Conservation (phyloP, 257 asterid species). For the Ilex asprella region DNA sequence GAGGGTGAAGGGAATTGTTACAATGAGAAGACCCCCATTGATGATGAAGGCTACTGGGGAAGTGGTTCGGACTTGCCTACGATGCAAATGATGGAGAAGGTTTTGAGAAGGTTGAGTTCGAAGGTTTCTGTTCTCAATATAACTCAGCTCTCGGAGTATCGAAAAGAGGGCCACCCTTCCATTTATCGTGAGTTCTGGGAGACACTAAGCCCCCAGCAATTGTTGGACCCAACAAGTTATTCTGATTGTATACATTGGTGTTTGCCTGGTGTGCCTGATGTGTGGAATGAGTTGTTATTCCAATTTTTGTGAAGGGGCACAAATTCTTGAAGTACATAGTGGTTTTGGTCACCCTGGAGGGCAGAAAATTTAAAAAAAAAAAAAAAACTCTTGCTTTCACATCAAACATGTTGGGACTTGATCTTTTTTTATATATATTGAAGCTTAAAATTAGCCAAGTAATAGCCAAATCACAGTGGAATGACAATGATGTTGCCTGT, state of each 20-base stretch:
- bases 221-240: conserved; percentile 55
- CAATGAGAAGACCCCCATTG: conserved; percentile 61
- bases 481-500: too few relatives aligned
- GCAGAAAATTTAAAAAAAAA: too few relatives aligned
- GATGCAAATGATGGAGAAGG: conserved; percentile 64
- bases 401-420: too few relatives aligned
- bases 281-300: conserved; percentile 82
- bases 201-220: conserved; percentile 41
- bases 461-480: too few relatives aligned
- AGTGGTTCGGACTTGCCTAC: conserved; percentile 67
- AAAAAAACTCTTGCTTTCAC: too few relatives aligned
- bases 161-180: conserved; percentile 91
- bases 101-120: conserved; percentile 43
- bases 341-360: too few relatives aligned
- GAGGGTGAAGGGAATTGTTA: conserved; percentile 79
- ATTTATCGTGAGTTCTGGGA: conserved; percentile 95
- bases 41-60: conserved; percentile 54
- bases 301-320: conserved; percentile 42
- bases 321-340: too few relatives aligned
- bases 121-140: conserved; percentile 68
- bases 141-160: conserved; percentile 78
- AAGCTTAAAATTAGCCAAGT: too few relatives aligned
- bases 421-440: too few relatives aligned
- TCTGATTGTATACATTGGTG: conserved; percentile 98
- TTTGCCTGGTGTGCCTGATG: conserved; percentile 87